Base-by-base conservation (phyloP, 2,329 filamentous ascomycete genomes). In the Aotearoamyces nothofagi region DNA sequence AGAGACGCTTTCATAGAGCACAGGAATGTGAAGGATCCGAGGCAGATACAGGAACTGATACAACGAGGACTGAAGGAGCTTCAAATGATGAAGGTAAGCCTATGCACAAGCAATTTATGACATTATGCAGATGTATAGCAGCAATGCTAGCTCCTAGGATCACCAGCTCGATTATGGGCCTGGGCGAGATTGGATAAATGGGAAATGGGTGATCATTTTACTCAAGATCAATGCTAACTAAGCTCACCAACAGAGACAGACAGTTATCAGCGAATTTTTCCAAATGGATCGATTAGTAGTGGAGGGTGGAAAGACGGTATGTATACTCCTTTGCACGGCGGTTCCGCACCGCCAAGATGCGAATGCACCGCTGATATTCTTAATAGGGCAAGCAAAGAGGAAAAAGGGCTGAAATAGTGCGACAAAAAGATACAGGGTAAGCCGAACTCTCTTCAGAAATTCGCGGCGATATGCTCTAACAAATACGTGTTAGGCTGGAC, bases 231-330 rank as follows among this genome's bases (percentile, higher is more conserved):
- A n/a, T n/a, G n/a, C n/a, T n/a, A n/a, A n/a, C n/a, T n/a, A n/a
- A n/a, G n/a, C n/a, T n/a, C n/a, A n/a, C n/a, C n/a, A n/a, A n/a
- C 60, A 96, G 90, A 77, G 90, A 51, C 90, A 96, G 78, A 92
- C 87, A 8, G 68, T 90, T 28, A 72, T 98, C 48, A 92, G 84
- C 51, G 81, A 92, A 51, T 96, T 96, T 58, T 96, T 82, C 60
- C 80, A 94, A 57, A 55, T 92, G 37, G 86, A 96, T 50, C 68
- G 74, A 48, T 66, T 98, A 55, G 90, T 98, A 9, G 81, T 98
- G 0, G 90, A 98, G 56, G 80, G 80, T 11, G 78, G 81, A 34
- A 77, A 82, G 53, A 72, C 78, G 45, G 78, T 82, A 66, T 40
- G 68, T 58, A 35, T 15, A 8, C 14, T 20, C 29, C 27, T 20